Percentiles rank a stretch among this genome's conserved stretches.
Evolutionary conservation across 306 rosid species (phyloP).

Genomic region (Casuarina glauca): DNA sequence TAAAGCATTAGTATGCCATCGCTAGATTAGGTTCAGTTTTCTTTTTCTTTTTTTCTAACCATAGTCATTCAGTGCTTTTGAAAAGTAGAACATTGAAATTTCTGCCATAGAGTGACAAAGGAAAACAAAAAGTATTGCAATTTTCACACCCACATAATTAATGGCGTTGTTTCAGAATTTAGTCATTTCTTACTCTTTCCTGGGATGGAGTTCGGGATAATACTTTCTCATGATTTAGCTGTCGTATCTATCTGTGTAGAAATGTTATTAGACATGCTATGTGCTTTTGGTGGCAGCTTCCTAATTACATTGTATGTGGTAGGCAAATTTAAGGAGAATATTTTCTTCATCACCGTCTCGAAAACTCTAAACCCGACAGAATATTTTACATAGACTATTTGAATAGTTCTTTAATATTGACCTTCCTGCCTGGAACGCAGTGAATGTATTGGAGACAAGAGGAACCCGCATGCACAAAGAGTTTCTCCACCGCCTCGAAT

Average conservation of each 20-base stretch:
- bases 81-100: neutral
- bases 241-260: neutral
- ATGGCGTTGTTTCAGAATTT: neutral
- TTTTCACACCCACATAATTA: neutral
- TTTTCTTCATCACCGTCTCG: slow-evolving; percentile 44
- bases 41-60: too few relatives aligned
- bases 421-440: too few relatives aligned
- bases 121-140: too few relatives aligned
- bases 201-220: neutral
- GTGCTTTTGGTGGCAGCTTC: neutral
- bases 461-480: slow-evolving; percentile 6
- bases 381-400: slow-evolving; percentile 40
- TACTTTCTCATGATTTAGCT: too few relatives aligned
- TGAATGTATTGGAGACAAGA: too few relatives aligned
- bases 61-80: neutral
- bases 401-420: too few relatives aligned
- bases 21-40: too few relatives aligned
- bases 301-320: neutral
- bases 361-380: slow-evolving; percentile 37
- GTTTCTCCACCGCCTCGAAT: neutral
- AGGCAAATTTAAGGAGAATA: slow-evolving; percentile 43
- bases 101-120: too few relatives aligned
- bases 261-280: neutral
- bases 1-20: too few relatives aligned
- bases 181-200: neutral